Conservation (phyloP, 1,284 basidiomycete genomes). For the Meira nashicola region DNA sequence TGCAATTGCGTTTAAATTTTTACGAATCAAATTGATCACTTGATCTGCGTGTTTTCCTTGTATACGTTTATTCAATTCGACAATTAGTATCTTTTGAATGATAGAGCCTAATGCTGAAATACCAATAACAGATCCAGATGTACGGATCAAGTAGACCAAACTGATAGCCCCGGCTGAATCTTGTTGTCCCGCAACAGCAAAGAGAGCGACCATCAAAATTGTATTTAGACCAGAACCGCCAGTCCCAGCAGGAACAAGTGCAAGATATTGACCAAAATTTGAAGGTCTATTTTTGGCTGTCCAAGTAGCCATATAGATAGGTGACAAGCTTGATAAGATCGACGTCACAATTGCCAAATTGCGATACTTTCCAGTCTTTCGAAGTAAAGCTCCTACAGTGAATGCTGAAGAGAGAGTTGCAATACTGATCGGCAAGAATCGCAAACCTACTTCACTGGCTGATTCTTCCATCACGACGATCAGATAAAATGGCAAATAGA, state of each 20-base stretch:
- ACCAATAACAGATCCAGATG: not conserved
- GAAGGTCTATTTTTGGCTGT: not conserved
- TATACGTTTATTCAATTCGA: not conserved
- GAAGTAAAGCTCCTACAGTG: not conserved
- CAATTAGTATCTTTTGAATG: not conserved
- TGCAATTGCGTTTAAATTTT: not conserved
- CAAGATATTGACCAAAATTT: not conserved
- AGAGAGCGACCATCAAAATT: slow-evolving; percentile 1
- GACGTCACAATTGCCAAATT: not conserved
- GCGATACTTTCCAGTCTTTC: not conserved
- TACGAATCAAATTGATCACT: not conserved
- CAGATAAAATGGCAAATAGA: slow-evolving; percentile 3
- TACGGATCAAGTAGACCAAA: not conserved
- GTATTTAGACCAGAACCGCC: not conserved
- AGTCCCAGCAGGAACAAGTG: not conserved
- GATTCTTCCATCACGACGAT: not conserved
- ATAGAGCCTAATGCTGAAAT: not conserved
- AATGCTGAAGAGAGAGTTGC: not conserved
- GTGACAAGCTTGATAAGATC: not conserved
- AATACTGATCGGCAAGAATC: not conserved
- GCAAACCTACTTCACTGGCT: not conserved
- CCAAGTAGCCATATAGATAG: not conserved
- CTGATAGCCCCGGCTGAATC: not conserved
- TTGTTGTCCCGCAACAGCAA: not conserved
- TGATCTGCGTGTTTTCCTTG: slow-evolving; percentile 1